Evolutionary conservation across 306 rosid genomes (phyloP).

Genomic region (Sechiopsis laciniata): DNA sequence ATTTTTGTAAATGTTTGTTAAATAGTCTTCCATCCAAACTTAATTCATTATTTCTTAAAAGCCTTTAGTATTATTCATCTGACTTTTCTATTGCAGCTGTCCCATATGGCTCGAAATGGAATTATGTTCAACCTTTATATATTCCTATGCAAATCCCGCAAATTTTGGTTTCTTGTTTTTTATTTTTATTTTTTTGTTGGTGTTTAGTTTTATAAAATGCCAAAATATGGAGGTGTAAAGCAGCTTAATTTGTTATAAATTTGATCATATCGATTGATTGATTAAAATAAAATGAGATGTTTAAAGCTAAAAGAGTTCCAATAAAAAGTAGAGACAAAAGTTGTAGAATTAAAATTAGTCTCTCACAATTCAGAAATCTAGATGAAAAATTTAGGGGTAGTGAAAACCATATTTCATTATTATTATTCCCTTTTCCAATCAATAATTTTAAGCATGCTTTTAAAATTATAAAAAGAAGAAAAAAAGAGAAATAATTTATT

Average conservation of each 20-base stretch:
- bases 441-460: conserved; percentile 5
- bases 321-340: not conserved
- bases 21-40: too few relatives aligned
- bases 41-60: too few relatives aligned
- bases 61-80: too few relatives aligned
- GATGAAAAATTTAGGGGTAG: not conserved
- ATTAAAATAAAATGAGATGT: too few relatives aligned
- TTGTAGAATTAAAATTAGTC: not conserved
- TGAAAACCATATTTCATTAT: not conserved
- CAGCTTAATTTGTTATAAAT: too few relatives aligned
- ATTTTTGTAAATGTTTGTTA: too few relatives aligned
- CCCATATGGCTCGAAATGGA: conserved; percentile 8
- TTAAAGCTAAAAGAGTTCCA: too few relatives aligned
- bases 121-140: not conserved
- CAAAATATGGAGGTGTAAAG: too few relatives aligned
- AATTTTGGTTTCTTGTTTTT: not conserved
- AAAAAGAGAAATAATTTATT: too few relatives aligned
- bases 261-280: too few relatives aligned
- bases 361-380: not conserved
- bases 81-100: not conserved
- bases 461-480: not conserved
- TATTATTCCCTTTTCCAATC: not conserved
- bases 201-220: not conserved
- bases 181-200: not conserved
- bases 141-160: conserved; percentile 7